phyloP scores from a whole-genome alignment of 2,329 filamentous ascomycete genomes.

The Xylariaceae sp. region DNA sequence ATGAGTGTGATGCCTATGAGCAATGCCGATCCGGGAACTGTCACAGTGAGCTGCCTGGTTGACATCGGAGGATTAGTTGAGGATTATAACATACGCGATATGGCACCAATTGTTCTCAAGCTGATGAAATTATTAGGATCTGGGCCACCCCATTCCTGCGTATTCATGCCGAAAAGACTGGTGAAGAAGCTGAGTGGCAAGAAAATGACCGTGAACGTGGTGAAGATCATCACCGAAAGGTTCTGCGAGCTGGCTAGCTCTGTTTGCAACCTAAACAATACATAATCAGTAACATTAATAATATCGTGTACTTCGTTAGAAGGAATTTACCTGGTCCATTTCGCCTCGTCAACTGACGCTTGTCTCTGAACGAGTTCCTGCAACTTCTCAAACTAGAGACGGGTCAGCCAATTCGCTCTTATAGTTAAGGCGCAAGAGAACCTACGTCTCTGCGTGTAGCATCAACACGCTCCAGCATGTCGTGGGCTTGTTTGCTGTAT shows the following conservation, averaged over 20 bases:
- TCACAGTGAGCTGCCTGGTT: neutral
- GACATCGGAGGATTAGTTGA: constrained; percentile 15
- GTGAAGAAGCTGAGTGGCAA: constrained; percentile 63
- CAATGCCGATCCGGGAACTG: constrained; percentile 42
- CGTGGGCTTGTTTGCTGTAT: constrained; percentile 49
- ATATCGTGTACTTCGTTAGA: too few relatives aligned
- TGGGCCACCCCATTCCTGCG: constrained; percentile 53
- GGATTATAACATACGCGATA: constrained; percentile 33
- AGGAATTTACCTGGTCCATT: too few relatives aligned
- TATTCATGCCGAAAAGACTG: constrained; percentile 63
- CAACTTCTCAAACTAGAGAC: too few relatives aligned
- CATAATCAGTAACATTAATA: constrained; percentile 21
- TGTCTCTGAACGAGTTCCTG: too few relatives aligned
- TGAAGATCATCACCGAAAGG: constrained; percentile 63
- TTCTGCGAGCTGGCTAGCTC: constrained; percentile 60
- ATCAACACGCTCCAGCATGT: constrained; percentile 57
- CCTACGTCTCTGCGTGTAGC: constrained; percentile 53
- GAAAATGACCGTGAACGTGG: constrained; percentile 60
- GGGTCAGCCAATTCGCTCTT: too few relatives aligned
- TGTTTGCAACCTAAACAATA: constrained; percentile 58
- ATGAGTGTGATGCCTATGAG: constrained; percentile 50
- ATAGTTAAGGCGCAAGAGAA: neutral
- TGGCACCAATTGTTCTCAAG: constrained; percentile 42
- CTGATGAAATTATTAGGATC: constrained; percentile 36
- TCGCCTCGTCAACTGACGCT: constrained; percentile 59